Conservation (phyloP, 331 rosid species). For the Malus hybrid region DNA sequence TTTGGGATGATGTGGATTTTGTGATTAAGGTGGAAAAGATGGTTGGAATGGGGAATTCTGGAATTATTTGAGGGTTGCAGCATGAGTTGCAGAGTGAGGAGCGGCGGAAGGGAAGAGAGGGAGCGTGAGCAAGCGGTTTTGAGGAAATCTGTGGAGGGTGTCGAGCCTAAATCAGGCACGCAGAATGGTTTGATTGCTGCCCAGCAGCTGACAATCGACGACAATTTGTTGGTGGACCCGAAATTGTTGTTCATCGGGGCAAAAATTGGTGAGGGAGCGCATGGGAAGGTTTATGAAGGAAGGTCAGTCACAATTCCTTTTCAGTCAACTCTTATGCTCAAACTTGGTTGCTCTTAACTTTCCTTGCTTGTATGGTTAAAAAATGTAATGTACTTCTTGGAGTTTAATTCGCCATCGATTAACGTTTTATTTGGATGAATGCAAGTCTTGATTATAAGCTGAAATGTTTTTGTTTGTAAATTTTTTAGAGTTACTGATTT, state of each 20-base stretch:
- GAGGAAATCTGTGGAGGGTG: conserved; percentile 21
- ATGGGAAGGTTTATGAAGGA: conserved; percentile 95
- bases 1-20: conserved; percentile 16
- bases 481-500: background rate
- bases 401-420: background rate
- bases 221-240: conserved; percentile 83
- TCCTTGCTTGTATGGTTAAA: background rate
- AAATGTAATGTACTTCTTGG: background rate
- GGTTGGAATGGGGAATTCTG: conserved; percentile 55
- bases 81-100: conserved; percentile 70
- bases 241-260: conserved; percentile 73
- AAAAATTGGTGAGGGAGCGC: conserved; percentile 95
- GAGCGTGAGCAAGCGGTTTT: conserved; percentile 31
- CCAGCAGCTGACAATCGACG: conserved; percentile 57
- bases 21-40: background rate
- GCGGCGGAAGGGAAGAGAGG: conserved; percentile 43
- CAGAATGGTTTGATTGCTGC: conserved; percentile 44
- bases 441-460: background rate
- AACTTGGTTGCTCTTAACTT: background rate
- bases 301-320: conserved; percentile 54
- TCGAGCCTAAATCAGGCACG: conserved; percentile 23
- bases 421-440: background rate
- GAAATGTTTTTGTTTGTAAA: background rate
- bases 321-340: background rate
- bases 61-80: conserved; percentile 69